Conservation (phyloP, 1,284 basidiomycete species). For the Malassezia furfur region DNA sequence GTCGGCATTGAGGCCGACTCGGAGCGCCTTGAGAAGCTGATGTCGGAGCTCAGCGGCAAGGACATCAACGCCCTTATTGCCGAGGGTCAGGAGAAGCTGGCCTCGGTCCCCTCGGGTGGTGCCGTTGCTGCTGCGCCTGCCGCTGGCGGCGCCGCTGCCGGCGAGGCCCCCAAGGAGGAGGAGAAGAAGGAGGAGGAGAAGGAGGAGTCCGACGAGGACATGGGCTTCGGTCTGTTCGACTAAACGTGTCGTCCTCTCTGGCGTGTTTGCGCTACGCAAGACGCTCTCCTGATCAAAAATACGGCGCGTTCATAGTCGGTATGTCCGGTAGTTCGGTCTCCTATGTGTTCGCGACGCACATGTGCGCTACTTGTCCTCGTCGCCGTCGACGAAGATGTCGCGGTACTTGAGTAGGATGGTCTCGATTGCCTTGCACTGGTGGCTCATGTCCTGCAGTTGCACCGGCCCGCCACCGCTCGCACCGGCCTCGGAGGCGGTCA, state of each 20-base stretch:
- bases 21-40: conserved; percentile 70
- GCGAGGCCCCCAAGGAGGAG: conserved; percentile 60
- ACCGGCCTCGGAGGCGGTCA: conserved; percentile 7
- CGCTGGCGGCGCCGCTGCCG: conserved; percentile 57
- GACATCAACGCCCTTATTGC: conserved; percentile 81
- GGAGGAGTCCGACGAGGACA: conserved; percentile 47
- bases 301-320: background rate
- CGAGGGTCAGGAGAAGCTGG: conserved; percentile 83
- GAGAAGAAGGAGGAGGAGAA: conserved; percentile 48
- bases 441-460: conserved; percentile 43
- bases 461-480: conserved; percentile 14
- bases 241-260: conserved; percentile 21
- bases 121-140: conserved; percentile 36
- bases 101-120: conserved; percentile 62
- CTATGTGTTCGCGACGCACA: background rate
- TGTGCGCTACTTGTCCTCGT: conserved; percentile 11
- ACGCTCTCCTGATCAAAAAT: background rate
- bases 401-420: conserved; percentile 44
- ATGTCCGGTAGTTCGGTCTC: background rate
- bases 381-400: conserved; percentile 42
- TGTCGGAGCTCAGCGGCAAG: conserved; percentile 89
- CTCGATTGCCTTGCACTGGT: conserved; percentile 43
- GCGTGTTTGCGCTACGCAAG: no score
- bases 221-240: conserved; percentile 48
- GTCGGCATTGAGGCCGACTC: conserved; percentile 82